A percentile compares a stretch with the other conserved stretches of the same genome.
Conservation (phyloP, 805 yeast genomes). For the Candida maltosa region DNA sequence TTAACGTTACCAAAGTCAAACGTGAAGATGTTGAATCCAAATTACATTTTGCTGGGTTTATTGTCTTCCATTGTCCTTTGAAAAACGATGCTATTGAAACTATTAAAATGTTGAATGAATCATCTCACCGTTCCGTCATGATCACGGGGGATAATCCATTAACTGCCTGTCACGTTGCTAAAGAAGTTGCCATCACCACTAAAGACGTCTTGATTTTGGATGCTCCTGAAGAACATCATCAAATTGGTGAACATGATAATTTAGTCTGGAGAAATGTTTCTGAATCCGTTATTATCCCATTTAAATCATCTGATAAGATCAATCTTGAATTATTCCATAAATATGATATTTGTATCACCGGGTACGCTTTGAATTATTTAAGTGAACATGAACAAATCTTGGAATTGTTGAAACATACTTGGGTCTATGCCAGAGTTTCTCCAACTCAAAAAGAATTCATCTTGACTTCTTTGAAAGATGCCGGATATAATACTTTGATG, state of each 20-base stretch:
- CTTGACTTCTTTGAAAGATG: constrained; percentile 73
- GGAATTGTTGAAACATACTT: constrained; percentile 78
- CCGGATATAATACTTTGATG: constrained; percentile 94
- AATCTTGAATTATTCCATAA: constrained; percentile 55
- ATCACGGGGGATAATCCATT: constrained; percentile 98
- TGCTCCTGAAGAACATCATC: constrained; percentile 69
- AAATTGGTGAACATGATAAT: constrained; percentile 41
- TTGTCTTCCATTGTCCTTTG: constrained; percentile 96
- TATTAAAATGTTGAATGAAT: constrained; percentile 87
- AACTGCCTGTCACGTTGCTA: constrained; percentile 97
- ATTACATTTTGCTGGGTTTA: constrained; percentile 82
- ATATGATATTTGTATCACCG: constrained; percentile 88
- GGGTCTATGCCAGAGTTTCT: constrained; percentile 97
- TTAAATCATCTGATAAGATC: constrained; percentile 55
- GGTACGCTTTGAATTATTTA: constrained; percentile 76
- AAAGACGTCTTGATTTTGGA: constrained; percentile 85
- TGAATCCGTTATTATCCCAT: constrained; percentile 69
- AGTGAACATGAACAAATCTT: constrained; percentile 65
- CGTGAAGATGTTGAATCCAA: constrained; percentile 77
- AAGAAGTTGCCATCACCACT: constrained; percentile 83
- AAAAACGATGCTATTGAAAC: constrained; percentile 90
- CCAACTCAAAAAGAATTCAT: constrained; percentile 94
- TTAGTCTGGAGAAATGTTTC: constrained; percentile 84
- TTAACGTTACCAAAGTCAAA: constrained; percentile 51
- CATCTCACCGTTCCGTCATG: constrained; percentile 94